A percentile compares a stretch with the other conserved stretches of the same genome.
Conservation (phyloP, 331 rosid genomes). For the Cydonia oblonga region DNA sequence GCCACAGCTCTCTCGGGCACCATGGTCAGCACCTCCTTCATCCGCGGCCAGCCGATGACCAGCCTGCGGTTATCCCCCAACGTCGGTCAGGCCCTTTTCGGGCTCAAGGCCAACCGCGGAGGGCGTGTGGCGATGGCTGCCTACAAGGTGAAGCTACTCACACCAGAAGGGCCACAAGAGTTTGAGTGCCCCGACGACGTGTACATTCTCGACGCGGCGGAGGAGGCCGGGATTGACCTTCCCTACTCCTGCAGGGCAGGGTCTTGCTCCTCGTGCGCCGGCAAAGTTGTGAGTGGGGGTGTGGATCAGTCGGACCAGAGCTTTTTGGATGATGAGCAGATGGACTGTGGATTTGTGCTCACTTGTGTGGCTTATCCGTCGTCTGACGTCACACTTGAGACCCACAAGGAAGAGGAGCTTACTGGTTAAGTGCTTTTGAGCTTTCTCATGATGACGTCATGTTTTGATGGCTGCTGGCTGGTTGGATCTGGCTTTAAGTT, state of each 20-base stretch:
- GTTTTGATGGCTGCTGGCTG: not conserved
- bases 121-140: conserved; percentile 53
- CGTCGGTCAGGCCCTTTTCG: conserved; percentile 37
- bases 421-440: conserved; percentile 7
- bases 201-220: conserved; percentile 69
- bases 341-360: conserved; percentile 38
- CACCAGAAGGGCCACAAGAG: conserved; percentile 48
- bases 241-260: conserved; percentile 96
- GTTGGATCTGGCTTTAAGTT: not conserved
- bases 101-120: conserved; percentile 43
- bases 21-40: conserved; percentile 56
- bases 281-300: conserved; percentile 28
- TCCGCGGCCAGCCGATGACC: conserved; percentile 31
- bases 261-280: conserved; percentile 83
- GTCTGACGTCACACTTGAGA: conserved; percentile 42
- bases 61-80: conserved; percentile 34
- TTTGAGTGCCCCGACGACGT: conserved; percentile 50
- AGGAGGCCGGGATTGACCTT: conserved; percentile 48
- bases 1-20: conserved; percentile 43
- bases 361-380: conserved; percentile 74
- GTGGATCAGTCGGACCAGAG: conserved; percentile 70
- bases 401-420: conserved; percentile 86
- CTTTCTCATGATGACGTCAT: not conserved
- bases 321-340: conserved; percentile 71
- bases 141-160: conserved; percentile 50